phyloP scores from a whole-genome alignment of 441 rosid species.

The Metrosideros polymorpha region DNA sequence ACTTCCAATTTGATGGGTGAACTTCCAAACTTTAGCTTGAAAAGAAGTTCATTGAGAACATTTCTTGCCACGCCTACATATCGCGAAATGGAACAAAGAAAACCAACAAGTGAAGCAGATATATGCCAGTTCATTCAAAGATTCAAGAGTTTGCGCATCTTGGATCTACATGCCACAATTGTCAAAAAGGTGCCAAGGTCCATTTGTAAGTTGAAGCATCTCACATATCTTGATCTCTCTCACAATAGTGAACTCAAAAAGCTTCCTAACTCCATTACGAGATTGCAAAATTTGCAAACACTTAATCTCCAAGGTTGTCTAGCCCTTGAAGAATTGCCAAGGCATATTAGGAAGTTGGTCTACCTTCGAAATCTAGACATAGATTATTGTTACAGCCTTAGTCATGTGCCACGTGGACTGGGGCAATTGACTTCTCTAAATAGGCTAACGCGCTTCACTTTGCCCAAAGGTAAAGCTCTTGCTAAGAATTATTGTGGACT shows the following conservation, averaged over 20 bases:
- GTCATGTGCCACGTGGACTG: rapidly evolving
- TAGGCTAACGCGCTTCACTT: neutral
- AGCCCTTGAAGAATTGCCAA: neutral
- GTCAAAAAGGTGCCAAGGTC: neutral
- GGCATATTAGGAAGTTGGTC: neutral
- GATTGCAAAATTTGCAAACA: neutral
- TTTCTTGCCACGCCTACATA: neutral
- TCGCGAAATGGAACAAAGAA: neutral
- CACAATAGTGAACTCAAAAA: neutral
- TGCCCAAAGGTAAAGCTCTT: neutral
- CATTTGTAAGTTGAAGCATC: neutral
- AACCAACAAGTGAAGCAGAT: neutral
- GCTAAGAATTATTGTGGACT: neutral
- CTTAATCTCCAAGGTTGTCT: neutral
- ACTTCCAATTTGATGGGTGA: rapidly evolving
- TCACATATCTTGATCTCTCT: neutral
- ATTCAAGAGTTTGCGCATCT: neutral
- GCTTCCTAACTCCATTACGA: too few relatives aligned
- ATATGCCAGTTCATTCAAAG: neutral
- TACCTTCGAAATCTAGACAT: neutral
- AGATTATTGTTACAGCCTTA: neutral
- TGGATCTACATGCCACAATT: neutral
- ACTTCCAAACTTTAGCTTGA: neutral
- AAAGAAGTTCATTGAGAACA: neutral
- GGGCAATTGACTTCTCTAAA: neutral